These are phyloP conservation scores for Neurospora tetraspora DNA, from an alignment of 495 filamentous ascomycete species.

Conservation along the genomic window DNA sequence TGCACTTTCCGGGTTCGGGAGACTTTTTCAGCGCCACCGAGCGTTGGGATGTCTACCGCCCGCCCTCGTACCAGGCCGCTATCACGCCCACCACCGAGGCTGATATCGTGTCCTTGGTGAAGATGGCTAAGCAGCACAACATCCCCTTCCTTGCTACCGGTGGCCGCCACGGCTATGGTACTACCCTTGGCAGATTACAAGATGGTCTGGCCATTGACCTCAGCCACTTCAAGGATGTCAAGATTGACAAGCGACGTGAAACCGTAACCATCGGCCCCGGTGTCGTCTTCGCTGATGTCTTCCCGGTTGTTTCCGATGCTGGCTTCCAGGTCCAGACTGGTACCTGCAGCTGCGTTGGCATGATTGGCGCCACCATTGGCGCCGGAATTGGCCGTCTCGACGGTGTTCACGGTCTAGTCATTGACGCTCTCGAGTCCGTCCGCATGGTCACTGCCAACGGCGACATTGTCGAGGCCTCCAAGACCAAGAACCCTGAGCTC, in stretches of 20 bases:
- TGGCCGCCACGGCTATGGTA: slow-evolving; percentile 6
- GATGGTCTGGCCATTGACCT: slow-evolving; percentile 24
- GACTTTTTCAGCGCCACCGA: not conserved
- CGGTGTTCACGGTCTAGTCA: slow-evolving; percentile 26
- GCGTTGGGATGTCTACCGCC: not conserved
- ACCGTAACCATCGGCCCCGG: not conserved
- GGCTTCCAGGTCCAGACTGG: slow-evolving; percentile 5
- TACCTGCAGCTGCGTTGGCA: slow-evolving; percentile 20
- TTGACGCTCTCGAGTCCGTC: slow-evolving; percentile 21
- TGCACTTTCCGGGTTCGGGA: not conserved
- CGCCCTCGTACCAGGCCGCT: not conserved
- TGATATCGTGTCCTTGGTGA: not conserved
- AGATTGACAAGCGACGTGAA: slow-evolving; percentile 13
- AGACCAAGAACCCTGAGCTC: slow-evolving; percentile 28
- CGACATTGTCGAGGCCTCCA: slow-evolving; percentile 22
- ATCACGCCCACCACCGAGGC: not conserved
- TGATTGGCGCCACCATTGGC: slow-evolving; percentile 30
- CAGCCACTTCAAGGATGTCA: slow-evolving; percentile 14
- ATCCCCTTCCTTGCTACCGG: slow-evolving; percentile 10
- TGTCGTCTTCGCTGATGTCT: not conserved
- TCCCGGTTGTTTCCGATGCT: not conserved
- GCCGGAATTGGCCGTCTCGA: slow-evolving; percentile 28
- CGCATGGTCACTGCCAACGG: slow-evolving; percentile 20
- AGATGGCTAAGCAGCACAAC: not conserved
- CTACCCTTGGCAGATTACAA: slow-evolving; percentile 2